A percentile compares a stretch with the other conserved stretches of the same genome.
Conservation (phyloP, 2,329 filamentous ascomycete genomes). For the Mycosphaerella arachidis region DNA sequence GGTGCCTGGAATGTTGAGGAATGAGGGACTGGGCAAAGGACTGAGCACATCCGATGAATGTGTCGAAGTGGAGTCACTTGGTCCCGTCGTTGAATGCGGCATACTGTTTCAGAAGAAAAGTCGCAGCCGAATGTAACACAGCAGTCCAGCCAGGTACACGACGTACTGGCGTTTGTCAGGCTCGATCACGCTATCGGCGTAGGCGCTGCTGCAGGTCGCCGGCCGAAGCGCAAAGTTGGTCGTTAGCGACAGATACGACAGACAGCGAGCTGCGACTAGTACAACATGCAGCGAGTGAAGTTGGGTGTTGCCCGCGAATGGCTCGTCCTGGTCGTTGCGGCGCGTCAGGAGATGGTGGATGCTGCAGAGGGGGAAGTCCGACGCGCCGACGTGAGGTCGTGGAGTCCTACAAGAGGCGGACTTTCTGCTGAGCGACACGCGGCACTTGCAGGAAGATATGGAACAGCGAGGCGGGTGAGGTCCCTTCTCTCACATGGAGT, state of each 20-base stretch:
- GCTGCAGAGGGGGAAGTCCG: background rate
- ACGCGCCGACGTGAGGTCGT: background rate
- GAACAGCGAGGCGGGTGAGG: background rate
- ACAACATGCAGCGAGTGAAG: background rate
- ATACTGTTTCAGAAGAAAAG: constrained; percentile 13
- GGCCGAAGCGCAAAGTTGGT: background rate
- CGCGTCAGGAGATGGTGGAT: background rate
- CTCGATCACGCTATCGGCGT: constrained; percentile 6
- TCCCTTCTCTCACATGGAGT: background rate
- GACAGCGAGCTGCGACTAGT: background rate
- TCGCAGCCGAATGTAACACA: constrained; percentile 11
- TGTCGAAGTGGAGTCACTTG: constrained; percentile 13
- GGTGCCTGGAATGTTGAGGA: constrained; percentile 5
- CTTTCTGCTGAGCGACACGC: background rate
- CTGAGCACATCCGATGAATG: constrained; percentile 4
- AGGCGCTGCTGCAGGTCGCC: constrained; percentile 5
- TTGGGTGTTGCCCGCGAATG: background rate
- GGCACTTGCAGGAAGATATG: background rate
- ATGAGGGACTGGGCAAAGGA: background rate
- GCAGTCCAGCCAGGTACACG: constrained; percentile 1
- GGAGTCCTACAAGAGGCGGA: background rate
- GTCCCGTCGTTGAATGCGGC: constrained; percentile 13
- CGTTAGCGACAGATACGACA: background rate
- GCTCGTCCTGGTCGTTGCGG: constrained; percentile 3
- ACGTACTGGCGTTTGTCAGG: constrained; percentile 4